These are phyloP conservation scores for Auricularia auricula-judae DNA, from an alignment of 768 basidiomycete genomes.

Conservation along the genomic window DNA sequence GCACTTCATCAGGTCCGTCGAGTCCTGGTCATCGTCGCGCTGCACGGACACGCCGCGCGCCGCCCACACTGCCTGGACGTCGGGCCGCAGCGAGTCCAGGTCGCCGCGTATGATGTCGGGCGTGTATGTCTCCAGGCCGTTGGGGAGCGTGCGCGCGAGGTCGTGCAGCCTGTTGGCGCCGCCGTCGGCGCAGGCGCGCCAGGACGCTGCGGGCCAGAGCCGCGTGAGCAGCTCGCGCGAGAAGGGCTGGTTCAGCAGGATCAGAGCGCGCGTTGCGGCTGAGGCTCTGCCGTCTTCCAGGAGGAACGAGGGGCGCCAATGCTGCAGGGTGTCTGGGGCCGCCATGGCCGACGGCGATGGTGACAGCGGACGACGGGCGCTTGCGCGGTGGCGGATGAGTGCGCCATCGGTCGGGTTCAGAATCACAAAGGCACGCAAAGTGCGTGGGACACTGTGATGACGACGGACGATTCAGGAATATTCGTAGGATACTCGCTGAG, in stretches of 20 bases:
- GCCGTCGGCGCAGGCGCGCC: conserved; percentile 74
- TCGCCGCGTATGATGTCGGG: conserved; percentile 92
- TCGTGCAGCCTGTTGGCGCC: conserved; percentile 82
- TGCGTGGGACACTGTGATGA: too few relatives aligned
- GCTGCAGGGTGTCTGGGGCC: too few relatives aligned
- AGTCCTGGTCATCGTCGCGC: conserved; percentile 60
- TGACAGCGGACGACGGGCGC: too few relatives aligned
- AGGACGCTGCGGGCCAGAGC: conserved; percentile 35
- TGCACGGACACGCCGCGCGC: conserved; percentile 58
- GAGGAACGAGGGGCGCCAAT: not conserved
- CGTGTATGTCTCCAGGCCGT: conserved; percentile 31
- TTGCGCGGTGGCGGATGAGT: too few relatives aligned
- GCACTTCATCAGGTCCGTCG: conserved; percentile 98
- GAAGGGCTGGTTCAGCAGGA: conserved; percentile 89
- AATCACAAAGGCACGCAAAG: too few relatives aligned
- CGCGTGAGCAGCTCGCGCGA: conserved; percentile 45
- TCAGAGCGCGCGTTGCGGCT: conserved; percentile 34
- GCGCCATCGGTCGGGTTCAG: too few relatives aligned
- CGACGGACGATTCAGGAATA: too few relatives aligned
- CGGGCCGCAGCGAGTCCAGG: conserved; percentile 72
- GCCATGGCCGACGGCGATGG: too few relatives aligned
- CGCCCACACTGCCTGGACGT: conserved; percentile 62
- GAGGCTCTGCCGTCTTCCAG: not conserved
- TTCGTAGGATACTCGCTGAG: too few relatives aligned
- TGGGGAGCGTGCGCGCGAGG: conserved; percentile 15